Evolutionary conservation across 352 stramenopile species (phyloP).

Genomic region (Pythium graminicola): DNA sequence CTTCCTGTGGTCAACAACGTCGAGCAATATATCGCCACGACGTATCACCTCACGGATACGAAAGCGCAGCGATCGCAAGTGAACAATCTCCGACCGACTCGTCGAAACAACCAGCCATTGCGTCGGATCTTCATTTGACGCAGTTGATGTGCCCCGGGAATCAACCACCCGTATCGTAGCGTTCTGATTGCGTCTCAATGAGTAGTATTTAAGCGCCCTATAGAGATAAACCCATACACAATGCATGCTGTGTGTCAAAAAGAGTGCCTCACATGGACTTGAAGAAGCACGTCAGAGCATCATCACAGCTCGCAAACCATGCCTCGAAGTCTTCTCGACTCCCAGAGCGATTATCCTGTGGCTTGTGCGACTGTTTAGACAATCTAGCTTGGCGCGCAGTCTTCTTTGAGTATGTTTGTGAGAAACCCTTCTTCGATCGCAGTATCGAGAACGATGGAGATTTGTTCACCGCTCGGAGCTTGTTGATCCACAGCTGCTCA

Average conservation of each 20-base stretch:
- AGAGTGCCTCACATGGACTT: conserved; percentile 12
- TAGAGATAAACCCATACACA: conserved; percentile 7
- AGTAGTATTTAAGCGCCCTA: conserved; percentile 2
- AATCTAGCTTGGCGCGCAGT: conserved; percentile 13
- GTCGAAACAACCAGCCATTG: conserved; percentile 20
- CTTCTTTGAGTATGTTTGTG: conserved; percentile 8
- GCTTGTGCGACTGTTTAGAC: conserved; percentile 13
- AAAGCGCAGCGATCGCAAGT: conserved; percentile 16
- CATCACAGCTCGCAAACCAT: conserved; percentile 16
- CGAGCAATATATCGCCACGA: conserved; percentile 19
- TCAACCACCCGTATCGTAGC: conserved; percentile 8
- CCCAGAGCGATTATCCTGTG: conserved; percentile 3
- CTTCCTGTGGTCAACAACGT: conserved; percentile 27
- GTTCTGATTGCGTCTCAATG: conserved; percentile 1
- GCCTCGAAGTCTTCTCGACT: conserved; percentile 13
- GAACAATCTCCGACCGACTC: conserved; percentile 17
- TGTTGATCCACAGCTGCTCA: conserved; percentile 19
- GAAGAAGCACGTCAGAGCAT: conserved; percentile 13
- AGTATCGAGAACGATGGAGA: conserved; percentile 19
- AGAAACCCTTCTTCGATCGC: conserved; percentile 18
- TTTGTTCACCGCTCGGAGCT: conserved; percentile 13
- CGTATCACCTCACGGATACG: conserved; percentile 19
- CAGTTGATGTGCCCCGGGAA: conserved; percentile 10
- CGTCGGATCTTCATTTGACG: conserved; percentile 23
- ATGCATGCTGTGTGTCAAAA: conserved; percentile 6